Conservation (phyloP, 495 filamentous ascomycete species). For the Penicillium longicatenatum region DNA sequence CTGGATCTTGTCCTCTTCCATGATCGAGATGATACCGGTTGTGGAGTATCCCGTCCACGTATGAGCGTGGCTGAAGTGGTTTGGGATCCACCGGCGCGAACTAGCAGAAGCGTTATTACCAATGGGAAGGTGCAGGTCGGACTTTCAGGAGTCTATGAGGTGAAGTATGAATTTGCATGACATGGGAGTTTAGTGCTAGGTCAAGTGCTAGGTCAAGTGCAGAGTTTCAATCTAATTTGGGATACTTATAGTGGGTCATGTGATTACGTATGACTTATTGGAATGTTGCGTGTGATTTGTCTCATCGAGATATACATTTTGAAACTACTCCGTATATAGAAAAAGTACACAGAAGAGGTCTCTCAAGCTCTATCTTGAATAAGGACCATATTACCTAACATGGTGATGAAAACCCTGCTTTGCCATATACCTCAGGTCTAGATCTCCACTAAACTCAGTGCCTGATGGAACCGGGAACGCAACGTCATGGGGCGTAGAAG, state of each 20-base stretch:
- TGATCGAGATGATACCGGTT: constrained; percentile 36
- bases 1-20: constrained; percentile 34
- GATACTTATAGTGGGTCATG: constrained; percentile 15
- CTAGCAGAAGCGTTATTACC: constrained; percentile 28
- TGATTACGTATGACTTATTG: background rate
- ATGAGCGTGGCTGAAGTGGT: constrained; percentile 39
- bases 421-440: background rate
- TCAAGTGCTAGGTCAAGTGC: background rate
- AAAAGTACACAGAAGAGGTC: no score
- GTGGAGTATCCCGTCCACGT: constrained; percentile 27
- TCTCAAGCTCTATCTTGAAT: background rate
- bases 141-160: background rate
- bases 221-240: background rate
- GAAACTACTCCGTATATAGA: no score
- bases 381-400: background rate
- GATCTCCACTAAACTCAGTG: constrained; percentile 7
- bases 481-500: constrained; percentile 3
- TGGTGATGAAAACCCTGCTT: background rate
- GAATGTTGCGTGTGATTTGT: background rate
- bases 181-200: background rate
- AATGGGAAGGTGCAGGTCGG: constrained; percentile 22
- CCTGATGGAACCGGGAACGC: constrained; percentile 9
- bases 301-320: no score
- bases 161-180: background rate
- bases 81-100: constrained; percentile 38